A percentile compares a stretch with the other conserved stretches of the same genome.
Conservation (phyloP, 208 protist species). For the Balamuthia mandrillaris region DNA sequence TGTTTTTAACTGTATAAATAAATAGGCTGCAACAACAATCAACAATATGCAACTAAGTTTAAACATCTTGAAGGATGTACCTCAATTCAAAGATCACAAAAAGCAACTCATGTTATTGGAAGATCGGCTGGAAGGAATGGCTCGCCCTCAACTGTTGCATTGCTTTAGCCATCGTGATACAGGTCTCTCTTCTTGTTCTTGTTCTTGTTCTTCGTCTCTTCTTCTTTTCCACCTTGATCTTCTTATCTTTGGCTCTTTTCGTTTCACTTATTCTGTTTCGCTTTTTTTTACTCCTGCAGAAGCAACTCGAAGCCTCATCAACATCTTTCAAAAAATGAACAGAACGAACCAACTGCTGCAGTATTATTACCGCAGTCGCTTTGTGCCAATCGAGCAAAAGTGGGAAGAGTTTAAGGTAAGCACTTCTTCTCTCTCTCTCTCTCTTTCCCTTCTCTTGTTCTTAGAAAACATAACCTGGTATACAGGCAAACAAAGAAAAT, state of each 20-base stretch:
- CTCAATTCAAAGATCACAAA: not conserved
- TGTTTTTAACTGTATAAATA: not conserved
- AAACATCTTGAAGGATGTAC: not conserved
- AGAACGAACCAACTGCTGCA: not conserved
- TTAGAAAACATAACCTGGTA: too few species aligned
- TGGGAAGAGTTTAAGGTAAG: conserved; percentile 9
- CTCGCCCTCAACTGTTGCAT: not conserved
- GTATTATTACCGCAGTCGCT: not conserved
- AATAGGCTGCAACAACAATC: not conserved
- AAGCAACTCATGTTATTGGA: not conserved
- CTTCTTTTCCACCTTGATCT: not conserved
- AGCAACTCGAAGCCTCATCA: not conserved
- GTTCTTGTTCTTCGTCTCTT: not conserved
- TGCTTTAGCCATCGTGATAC: not conserved
- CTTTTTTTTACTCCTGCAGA: not conserved
- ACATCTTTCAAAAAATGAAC: conserved; percentile 12
- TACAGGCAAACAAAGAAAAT: too few species aligned
- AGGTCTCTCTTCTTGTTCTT: not conserved
- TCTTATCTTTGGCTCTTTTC: not conserved
- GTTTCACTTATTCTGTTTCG: too few species aligned
- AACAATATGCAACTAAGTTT: not conserved
- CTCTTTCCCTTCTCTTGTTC: too few species aligned
- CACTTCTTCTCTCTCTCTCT: too few species aligned
- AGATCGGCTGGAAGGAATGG: conserved; percentile 14
- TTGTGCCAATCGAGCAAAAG: conserved; percentile 7